Evolutionary conservation across 257 asterid species (phyloP).

Genomic region (Scutellaria minor): DNA sequence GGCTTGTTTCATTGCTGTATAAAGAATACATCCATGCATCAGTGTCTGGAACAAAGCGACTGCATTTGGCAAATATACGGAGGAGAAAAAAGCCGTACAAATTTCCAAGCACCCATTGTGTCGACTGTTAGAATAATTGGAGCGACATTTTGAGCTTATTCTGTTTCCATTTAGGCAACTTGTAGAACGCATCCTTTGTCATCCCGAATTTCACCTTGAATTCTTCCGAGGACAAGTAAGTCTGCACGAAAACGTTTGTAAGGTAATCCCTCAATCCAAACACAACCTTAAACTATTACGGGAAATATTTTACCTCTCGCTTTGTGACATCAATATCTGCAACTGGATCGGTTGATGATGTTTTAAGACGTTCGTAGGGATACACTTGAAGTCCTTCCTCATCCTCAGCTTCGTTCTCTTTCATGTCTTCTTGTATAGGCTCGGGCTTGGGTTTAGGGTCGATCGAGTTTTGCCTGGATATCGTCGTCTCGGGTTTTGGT

Average conservation of each 20-base stretch:
- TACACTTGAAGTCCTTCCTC: conserved; percentile 76
- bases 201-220: conserved; percentile 89
- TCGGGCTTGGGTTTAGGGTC: conserved; percentile 77
- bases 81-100: conserved; percentile 38
- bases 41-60: conserved; percentile 19
- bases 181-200: conserved; percentile 72
- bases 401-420: conserved; percentile 88
- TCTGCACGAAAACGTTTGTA: conserved; percentile 46
- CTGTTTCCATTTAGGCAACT: conserved; percentile 98
- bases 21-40: conserved; percentile 30
- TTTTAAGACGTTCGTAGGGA: conserved; percentile 84
- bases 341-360: conserved; percentile 67
- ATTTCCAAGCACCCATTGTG: conserved; percentile 40
- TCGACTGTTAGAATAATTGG: conserved; percentile 60
- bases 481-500: conserved; percentile 46
- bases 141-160: conserved; percentile 94
- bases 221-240: conserved; percentile 78
- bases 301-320: conserved; percentile 72
- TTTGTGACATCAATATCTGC: conserved; percentile 82
- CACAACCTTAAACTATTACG: too few species aligned
- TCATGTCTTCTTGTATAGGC: conserved; percentile 82
- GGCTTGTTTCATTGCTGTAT: conserved; percentile 41
- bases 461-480: conserved; percentile 64
- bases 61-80: conserved; percentile 37
- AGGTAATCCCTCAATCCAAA: too few species aligned